Evolutionary conservation across 2,329 filamentous ascomycete species (phyloP).

Genomic region (Neodidymelliopsis sp.): DNA sequence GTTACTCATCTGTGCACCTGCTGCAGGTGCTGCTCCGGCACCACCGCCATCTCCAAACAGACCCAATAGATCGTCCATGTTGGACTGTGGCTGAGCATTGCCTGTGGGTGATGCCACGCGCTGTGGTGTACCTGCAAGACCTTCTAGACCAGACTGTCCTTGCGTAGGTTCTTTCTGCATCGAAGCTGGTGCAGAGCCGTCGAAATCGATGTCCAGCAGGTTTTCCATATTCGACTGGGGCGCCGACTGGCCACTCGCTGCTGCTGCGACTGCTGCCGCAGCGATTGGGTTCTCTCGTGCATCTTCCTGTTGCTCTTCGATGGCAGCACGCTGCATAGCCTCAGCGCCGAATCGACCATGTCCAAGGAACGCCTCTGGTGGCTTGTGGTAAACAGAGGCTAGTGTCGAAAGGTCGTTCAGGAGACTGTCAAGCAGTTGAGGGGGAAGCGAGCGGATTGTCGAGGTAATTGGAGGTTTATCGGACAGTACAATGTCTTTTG

Average conservation of each 20-base stretch:
- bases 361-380: slow-evolving; percentile 96
- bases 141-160: slow-evolving; percentile 60
- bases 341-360: slow-evolving; percentile 94
- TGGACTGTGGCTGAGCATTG: slow-evolving; percentile 58
- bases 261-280: slow-evolving; percentile 75
- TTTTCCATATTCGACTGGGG: slow-evolving; percentile 88
- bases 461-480: slow-evolving; percentile 93
- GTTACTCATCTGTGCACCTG: slow-evolving; percentile 46
- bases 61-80: slow-evolving; percentile 83
- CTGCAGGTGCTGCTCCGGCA: slow-evolving; percentile 39
- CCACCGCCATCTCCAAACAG: slow-evolving; percentile 61
- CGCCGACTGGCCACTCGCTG: slow-evolving; percentile 61
- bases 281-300: slow-evolving; percentile 94
- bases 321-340: slow-evolving; percentile 91
- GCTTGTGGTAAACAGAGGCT: slow-evolving; percentile 98
- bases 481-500: slow-evolving; percentile 92
- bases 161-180: slow-evolving; percentile 69
- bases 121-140: slow-evolving; percentile 70
- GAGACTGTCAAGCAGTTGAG: slow-evolving; percentile 85
- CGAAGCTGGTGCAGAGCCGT: slow-evolving; percentile 90
- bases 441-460: slow-evolving; percentile 89
- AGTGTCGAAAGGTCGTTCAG: slow-evolving; percentile 91
- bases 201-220: slow-evolving; percentile 93
- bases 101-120: slow-evolving; percentile 70
- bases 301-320: slow-evolving; percentile 94